Evolutionary conservation across 768 basidiomycete species (phyloP).

Genomic region (Tricholoma sp.): DNA sequence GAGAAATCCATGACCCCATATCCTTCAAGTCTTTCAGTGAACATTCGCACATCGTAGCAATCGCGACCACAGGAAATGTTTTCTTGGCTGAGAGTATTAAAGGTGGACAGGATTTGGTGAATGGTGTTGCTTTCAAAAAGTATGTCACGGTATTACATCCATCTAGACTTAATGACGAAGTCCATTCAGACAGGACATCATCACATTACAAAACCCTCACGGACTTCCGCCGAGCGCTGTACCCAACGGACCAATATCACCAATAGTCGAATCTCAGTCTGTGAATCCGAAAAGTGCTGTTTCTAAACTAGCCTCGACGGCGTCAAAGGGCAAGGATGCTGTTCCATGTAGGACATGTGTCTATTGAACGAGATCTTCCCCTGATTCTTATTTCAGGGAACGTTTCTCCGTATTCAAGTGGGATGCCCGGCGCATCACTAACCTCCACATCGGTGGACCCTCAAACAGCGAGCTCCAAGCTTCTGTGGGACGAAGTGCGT

Average conservation of each 20-base stretch:
- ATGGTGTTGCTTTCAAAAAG: conserved; percentile 83
- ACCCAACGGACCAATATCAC: conserved; percentile 21
- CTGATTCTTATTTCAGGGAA: conserved; percentile 55
- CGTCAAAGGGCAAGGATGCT: conserved; percentile 46
- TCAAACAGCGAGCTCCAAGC: conserved; percentile 58
- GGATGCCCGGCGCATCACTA: conserved; percentile 85
- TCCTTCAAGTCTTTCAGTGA: conserved; percentile 97
- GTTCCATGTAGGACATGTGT: conserved; percentile 54
- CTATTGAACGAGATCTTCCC: neutral
- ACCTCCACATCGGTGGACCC: conserved; percentile 91
- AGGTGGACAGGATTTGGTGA: conserved; percentile 80
- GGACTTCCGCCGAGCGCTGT: conserved; percentile 59
- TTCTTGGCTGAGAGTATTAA: conserved; percentile 89
- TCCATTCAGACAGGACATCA: conserved; percentile 70
- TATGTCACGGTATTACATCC: conserved; percentile 21
- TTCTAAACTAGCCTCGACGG: conserved; percentile 30
- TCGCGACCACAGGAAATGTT: conserved; percentile 88
- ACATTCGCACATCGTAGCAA: conserved; percentile 91
- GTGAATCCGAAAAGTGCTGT: conserved; percentile 27
- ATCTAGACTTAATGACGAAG: neutral
- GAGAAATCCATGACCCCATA: conserved; percentile 92
- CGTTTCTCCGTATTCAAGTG: conserved; percentile 86
- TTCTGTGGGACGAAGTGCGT: conserved; percentile 90
- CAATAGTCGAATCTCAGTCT: conserved; percentile 20
- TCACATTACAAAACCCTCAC: conserved; percentile 92